These are phyloP conservation scores for Cytospora schulzeri DNA, from an alignment of 2,329 filamentous ascomycete species.

Conservation along the genomic window DNA sequence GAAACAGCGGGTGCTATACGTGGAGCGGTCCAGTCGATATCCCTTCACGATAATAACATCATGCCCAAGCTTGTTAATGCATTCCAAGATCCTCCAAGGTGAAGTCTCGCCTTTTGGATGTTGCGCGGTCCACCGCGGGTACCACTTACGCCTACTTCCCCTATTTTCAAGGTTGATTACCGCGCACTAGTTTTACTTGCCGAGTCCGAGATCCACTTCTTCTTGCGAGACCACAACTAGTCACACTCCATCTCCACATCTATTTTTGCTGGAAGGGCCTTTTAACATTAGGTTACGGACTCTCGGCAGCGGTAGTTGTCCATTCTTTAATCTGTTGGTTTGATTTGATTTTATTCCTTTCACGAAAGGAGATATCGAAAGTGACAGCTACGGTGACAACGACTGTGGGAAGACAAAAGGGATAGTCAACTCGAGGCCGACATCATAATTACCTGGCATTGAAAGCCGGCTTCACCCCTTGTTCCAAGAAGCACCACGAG, in stretches of 20 bases:
- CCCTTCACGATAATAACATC: neutral
- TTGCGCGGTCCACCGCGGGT: neutral
- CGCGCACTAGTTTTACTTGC: too few relatives aligned
- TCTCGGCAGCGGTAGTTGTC: neutral
- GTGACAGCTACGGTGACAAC: too few relatives aligned
- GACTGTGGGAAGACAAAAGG: neutral
- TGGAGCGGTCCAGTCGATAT: neutral
- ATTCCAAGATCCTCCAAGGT: neutral
- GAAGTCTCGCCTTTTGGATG: neutral
- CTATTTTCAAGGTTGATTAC: too few relatives aligned
- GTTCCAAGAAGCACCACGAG: too few relatives aligned
- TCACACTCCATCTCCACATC: neutral
- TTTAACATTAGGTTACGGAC: neutral
- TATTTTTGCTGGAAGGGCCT: neutral
- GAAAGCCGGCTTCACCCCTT: too few relatives aligned
- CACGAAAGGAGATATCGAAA: neutral
- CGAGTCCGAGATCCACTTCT: too few relatives aligned
- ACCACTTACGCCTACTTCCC: neutral
- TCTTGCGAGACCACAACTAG: too few relatives aligned
- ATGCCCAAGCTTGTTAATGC: neutral
- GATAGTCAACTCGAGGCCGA: neutral
- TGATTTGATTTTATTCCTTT: too few relatives aligned
- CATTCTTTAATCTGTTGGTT: neutral
- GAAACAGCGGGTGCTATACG: neutral
- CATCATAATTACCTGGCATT: too few relatives aligned